These are phyloP conservation scores for Mycena epipterygia DNA, from an alignment of 768 basidiomycete genomes.

Conservation along the genomic window DNA sequence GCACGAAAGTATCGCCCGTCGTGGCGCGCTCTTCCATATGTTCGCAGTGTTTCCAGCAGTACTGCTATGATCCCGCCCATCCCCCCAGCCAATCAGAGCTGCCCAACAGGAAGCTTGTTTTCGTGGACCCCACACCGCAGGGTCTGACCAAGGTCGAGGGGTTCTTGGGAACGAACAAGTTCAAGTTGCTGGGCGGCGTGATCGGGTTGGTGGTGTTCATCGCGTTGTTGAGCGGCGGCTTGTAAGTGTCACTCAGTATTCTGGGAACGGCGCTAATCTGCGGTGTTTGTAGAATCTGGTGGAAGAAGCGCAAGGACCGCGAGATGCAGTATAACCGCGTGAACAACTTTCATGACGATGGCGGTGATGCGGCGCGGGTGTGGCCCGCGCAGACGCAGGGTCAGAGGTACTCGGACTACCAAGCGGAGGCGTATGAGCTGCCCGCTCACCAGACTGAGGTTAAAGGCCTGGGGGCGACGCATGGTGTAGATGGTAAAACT, in stretches of 20 bases:
- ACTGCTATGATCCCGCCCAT: constrained; percentile 65
- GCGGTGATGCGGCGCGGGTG: constrained; percentile 20
- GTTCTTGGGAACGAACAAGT: constrained; percentile 62
- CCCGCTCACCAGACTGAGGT: not conserved
- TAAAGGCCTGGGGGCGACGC: too few relatives aligned
- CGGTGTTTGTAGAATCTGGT: constrained; percentile 39
- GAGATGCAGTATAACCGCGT: constrained; percentile 37
- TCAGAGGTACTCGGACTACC: constrained; percentile 31
- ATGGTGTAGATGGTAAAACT: too few relatives aligned
- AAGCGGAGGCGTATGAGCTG: constrained; percentile 35
- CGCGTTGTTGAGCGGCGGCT: constrained; percentile 50
- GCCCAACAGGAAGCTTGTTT: constrained; percentile 59
- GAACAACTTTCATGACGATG: constrained; percentile 34
- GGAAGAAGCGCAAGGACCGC: constrained; percentile 40
- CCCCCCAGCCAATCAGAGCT: constrained; percentile 58
- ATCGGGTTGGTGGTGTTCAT: constrained; percentile 58
- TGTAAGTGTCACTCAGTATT: constrained; percentile 50
- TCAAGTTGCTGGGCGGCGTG: constrained; percentile 62
- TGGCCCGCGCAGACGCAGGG: constrained; percentile 12
- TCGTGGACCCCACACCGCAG: constrained; percentile 69
- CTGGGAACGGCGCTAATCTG: constrained; percentile 10
- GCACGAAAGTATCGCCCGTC: constrained; percentile 52
- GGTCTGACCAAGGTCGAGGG: constrained; percentile 56
- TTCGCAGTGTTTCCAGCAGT: constrained; percentile 64
- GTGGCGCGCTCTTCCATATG: constrained; percentile 57